Evolutionary conservation across 352 stramenopile species (phyloP).

Genomic region (Globisporangium paddicum): DNA sequence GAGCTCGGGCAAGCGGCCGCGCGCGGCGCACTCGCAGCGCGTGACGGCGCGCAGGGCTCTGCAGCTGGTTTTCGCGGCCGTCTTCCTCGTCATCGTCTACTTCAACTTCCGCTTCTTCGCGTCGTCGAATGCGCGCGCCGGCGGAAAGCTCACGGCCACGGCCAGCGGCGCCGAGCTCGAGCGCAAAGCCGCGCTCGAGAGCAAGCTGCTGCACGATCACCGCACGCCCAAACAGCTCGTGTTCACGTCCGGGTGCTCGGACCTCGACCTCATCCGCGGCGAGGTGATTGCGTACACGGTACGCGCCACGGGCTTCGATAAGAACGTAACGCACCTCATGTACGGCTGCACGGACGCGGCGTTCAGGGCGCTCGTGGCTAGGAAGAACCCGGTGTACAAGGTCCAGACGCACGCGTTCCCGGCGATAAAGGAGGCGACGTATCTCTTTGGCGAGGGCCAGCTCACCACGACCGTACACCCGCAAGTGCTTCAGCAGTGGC

Average conservation of each 20-base stretch:
- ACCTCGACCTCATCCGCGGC: slow-evolving; percentile 56
- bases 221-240: slow-evolving; percentile 57
- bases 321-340: slow-evolving; percentile 63
- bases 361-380: slow-evolving; percentile 28
- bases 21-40: slow-evolving; percentile 23
- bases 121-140: slow-evolving; percentile 23
- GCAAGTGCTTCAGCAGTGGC: slow-evolving; percentile 49
- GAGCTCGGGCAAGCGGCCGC: slow-evolving; percentile 29
- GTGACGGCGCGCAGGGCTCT: slow-evolving; percentile 20
- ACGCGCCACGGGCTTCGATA: slow-evolving; percentile 43
- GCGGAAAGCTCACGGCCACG: slow-evolving; percentile 16
- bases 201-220: slow-evolving; percentile 30
- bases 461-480: slow-evolving; percentile 64
- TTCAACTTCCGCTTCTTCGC: slow-evolving; percentile 67
- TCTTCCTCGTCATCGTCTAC: slow-evolving; percentile 58
- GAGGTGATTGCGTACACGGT: slow-evolving; percentile 70
- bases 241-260: slow-evolving; percentile 71
- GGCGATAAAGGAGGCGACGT: slow-evolving; percentile 20
- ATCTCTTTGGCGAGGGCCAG: slow-evolving; percentile 51
- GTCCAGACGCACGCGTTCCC: slow-evolving; percentile 47
- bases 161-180: slow-evolving; percentile 4
- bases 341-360: slow-evolving; percentile 57
- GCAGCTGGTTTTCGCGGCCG: slow-evolving; percentile 23
- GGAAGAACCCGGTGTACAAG: slow-evolving; percentile 44
- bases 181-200: slow-evolving; percentile 13